Base-by-base conservation (phyloP, 371 early-diverging fungal species). In the Mucor plumbeus region DNA sequence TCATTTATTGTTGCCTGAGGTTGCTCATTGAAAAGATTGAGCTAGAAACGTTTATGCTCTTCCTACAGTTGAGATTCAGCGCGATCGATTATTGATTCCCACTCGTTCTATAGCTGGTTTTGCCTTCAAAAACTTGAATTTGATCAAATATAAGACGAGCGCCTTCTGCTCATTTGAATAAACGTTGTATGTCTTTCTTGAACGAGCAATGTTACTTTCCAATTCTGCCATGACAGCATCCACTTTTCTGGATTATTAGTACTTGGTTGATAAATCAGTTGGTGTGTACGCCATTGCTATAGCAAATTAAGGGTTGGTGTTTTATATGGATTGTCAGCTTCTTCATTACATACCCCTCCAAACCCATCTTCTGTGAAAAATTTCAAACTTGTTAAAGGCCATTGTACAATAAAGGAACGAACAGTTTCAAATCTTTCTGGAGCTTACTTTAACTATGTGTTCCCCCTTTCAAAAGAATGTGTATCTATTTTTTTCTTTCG, bases 101-200 rank as follows among this genome's bases (percentile, higher is more conserved):
- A n/a, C n/a, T n/a, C n/a, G n/a, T 26, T 26, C 26, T 26, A 3
- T 3, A 26, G 26, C 26, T 26, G 26, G 26, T 26, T 26, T 26
- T 26, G 26, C 26, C 26, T 26, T 26, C 26, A 26, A 26, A 3
- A 31, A 60, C 48, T 67, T 67, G 9, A 67, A 19, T 67, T 62
- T 67, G 19, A 61, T 56, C 21, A 67, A 62, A 48, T 61, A 61
- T 36, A 43, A 67, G 26, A 61, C 57, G 7, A 67, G 56, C 19
- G 57, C 50, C 14, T 56, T 61, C 31, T 67, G 67, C 3, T 61
- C 39, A 13, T 61, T 61, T 3, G 43, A 55, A 36, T 59, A 65
- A 1, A 59, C 31, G 17, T 59, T 59, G 47, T 65, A 59, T 1
- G 15, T 33, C 50, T 58, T 43, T 39, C 41, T 38, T 44, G 48